A percentile compares a stretch with the other conserved stretches of the same genome.
Evolutionary conservation across 371 early-diverging fungal species (phyloP).

Genomic region (Circinella umbellata): DNA sequence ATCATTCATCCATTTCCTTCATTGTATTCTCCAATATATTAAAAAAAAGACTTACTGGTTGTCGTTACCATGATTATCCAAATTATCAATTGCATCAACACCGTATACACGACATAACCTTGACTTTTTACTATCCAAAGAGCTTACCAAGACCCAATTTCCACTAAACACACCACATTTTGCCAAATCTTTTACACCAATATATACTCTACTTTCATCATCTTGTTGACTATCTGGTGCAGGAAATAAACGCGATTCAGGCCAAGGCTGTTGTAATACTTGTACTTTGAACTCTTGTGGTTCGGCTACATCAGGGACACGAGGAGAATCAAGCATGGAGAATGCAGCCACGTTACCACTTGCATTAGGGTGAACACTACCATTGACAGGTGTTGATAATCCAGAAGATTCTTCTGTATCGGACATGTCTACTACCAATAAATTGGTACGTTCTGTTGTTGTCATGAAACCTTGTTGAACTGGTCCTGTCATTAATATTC

Average conservation of each 20-base stretch:
- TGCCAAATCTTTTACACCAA: conserved; percentile 64
- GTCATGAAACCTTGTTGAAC: conserved; percentile 70
- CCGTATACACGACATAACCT: conserved; percentile 55
- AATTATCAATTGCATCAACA: conserved; percentile 29
- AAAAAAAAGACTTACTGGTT: conserved; percentile 17
- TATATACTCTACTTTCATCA: conserved; percentile 58
- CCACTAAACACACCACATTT: conserved; percentile 75
- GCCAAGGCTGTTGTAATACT: conserved; percentile 50
- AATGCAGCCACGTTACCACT: conserved; percentile 5
- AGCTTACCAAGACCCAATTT: conserved; percentile 64
- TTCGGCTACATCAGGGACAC: conserved; percentile 29
- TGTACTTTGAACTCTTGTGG: conserved; percentile 39
- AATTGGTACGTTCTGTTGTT: conserved; percentile 35
- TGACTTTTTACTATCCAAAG: conserved; percentile 46
- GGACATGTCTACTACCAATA: conserved; percentile 34
- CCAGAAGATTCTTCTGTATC: conserved; percentile 17
- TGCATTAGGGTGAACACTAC: conserved; percentile 22
- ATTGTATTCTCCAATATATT: background rate
- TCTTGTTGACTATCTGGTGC: conserved; percentile 57
- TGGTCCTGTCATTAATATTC: conserved; percentile 66
- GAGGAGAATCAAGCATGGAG: conserved; percentile 26
- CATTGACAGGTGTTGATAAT: conserved; percentile 48
- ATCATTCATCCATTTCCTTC: too few relatives aligned
- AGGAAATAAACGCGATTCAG: conserved; percentile 57
- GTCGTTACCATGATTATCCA: conserved; percentile 18